Base-by-base conservation (phyloP, 2,329 filamentous ascomycete species). In the Ascochyta fabae region DNA sequence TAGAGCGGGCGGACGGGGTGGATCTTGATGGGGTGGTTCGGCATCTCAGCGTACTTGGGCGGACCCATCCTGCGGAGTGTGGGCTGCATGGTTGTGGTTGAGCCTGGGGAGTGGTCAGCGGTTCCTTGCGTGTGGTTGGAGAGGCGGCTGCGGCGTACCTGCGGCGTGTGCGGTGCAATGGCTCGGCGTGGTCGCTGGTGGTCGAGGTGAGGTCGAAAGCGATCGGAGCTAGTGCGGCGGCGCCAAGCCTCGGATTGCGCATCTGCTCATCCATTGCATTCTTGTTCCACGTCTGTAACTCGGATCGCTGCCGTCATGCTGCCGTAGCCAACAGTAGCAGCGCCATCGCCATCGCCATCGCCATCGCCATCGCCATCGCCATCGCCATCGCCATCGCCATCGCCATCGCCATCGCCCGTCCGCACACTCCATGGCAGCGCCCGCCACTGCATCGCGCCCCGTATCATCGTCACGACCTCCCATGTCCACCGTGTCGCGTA, bases 1-100 rank as follows among this genome's bases (percentile, higher is more conserved):
- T 98, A 96, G 64, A 96, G 73, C 41, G 86, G 86, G 60, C 85
- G 82, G 44, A 79, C 83, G 31, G 83, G 84, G 73, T 84, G 86
- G 72, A 89, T 77, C 72, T 83, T 79, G 67, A 84, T 77, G 52
- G 82, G 83, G 73, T 84, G 83, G 58, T 68, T 76, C 62, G 75
- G 76, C 62, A 61, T 62, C 36, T 65, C 64, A 48, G 73, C 69
- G 66, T 73, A 78, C 67, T 72, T 74, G 71, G 68, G 73, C 62
- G 69, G 71, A 44, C 72, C 74, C 73, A 76, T 75, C 42, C 60
- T 64, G 56, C 56, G 58, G 51, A 53, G 55, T 58, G 66, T 61
- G 58, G 63, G 65, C 50, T 67, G 66, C 66, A 68, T 68, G 61
- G 57, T 70, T 64, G 49, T 26, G 42, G 23, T 59, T 31, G 65